A percentile compares a stretch with the other conserved stretches of the same genome.
Evolutionary conservation across 495 filamentous ascomycete genomes (phyloP).

Genomic region (Aspergillus campestris): DNA sequence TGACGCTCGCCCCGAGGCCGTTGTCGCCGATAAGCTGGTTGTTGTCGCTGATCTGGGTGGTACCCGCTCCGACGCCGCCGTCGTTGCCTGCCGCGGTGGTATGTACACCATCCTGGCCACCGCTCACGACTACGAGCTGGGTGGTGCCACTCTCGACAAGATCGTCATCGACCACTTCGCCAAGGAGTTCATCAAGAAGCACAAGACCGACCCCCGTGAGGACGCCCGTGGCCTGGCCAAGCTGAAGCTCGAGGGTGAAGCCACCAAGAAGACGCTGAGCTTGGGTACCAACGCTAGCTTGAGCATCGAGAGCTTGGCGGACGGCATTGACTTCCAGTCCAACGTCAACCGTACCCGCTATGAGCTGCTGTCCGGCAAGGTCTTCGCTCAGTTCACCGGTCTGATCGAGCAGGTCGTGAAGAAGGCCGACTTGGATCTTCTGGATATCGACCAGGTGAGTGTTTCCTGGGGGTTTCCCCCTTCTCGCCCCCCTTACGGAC

Average conservation of each 20-base stretch:
- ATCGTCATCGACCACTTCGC: conserved; percentile 92
- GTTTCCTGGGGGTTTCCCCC: background rate
- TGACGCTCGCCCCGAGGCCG: conserved; percentile 72
- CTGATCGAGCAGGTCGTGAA: conserved; percentile 76
- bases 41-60: conserved; percentile 92
- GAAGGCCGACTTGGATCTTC: conserved; percentile 85
- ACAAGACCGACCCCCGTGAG: conserved; percentile 78
- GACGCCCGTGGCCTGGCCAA: conserved; percentile 78
- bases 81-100: conserved; percentile 82
- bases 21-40: conserved; percentile 73
- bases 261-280: conserved; percentile 80
- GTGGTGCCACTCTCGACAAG: conserved; percentile 74
- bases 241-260: conserved; percentile 84
- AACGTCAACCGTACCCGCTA: conserved; percentile 90
- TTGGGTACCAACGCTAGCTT: conserved; percentile 80
- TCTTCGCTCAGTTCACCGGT: conserved; percentile 78
- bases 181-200: conserved; percentile 96
- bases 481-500: background rate
- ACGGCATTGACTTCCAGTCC: conserved; percentile 82
- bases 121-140: conserved; percentile 86
- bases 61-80: conserved; percentile 83
- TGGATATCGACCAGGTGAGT: conserved; percentile 78
- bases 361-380: conserved; percentile 77
- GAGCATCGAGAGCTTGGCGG: conserved; percentile 78
- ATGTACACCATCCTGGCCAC: conserved; percentile 96